Evolutionary conservation across 202 grass and related monocot genomes (phyloP), one percentile per base, ranked within the genome.

Genomic region (Elaeis oleifera): DNA sequence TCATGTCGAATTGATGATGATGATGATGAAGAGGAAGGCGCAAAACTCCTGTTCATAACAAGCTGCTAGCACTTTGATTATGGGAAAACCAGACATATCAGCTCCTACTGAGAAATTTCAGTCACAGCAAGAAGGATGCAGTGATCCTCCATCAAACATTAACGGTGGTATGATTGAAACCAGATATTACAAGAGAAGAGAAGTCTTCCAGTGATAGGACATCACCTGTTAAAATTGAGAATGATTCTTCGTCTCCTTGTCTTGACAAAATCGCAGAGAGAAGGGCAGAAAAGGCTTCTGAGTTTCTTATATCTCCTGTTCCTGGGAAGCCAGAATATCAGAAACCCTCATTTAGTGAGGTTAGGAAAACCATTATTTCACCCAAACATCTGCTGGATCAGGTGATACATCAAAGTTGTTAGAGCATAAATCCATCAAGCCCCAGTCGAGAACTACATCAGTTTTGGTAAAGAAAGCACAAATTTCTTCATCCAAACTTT

Each of bases 21-120:
- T 0, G 79, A 90, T 0, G 36, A 44, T 51, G 69, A 57, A 4
- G 63, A 72, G 53, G 87, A 80, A 80, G 87, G 63, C 73, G 78
- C 20, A 64, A 63, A 21, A 90, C 87, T 52, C 87, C 87, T 31
- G 62, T 85, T 70, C 87, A 86, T 72, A 86, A 86, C 74, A 75
- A 49, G 16, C 28, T 53, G 18, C 73, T 50, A 51, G 61, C n/a
- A 86, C 80, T 66, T 58, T 75, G 57, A 56, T 65, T 61, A 74
- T 73, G 23, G 50, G 31, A 0, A 64, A 68, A 68, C 27, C 58
- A 21, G 18, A 51, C 14, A 63, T 15, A 29, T 55, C 56, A 56
- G 25, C 25, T 71, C 39, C 79, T 64, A 55, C 31, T 1, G 76
- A 80, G 44, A 90, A 86, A 72, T 19, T 53, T 64, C 81, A 63